Conservation (phyloP, 495 filamentous ascomycete species). For the Penicillium cosmopolitanum region DNA sequence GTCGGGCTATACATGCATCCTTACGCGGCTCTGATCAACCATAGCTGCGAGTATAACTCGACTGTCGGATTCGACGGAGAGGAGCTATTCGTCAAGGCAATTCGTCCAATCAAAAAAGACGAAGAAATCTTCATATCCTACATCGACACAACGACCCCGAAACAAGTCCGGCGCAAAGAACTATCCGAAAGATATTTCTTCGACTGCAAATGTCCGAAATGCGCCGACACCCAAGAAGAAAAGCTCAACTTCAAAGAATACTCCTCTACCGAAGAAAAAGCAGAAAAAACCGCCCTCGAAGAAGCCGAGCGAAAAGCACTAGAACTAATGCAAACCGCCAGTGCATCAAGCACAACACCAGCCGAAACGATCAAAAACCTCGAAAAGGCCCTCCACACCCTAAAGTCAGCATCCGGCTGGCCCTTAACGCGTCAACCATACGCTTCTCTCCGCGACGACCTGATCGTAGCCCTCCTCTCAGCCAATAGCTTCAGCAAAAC, state of each 20-base stretch:
- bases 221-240: conserved; percentile 36
- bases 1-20: conserved; percentile 67
- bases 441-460: conserved; percentile 41
- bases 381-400: conserved; percentile 25
- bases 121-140: conserved; percentile 73
- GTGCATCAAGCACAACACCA: conserved; percentile 18
- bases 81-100: conserved; percentile 47
- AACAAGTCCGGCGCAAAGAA: conserved; percentile 49
- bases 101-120: conserved; percentile 50
- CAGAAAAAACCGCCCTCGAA: conserved; percentile 14
- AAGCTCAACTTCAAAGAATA: conserved; percentile 9
- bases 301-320: conserved; percentile 30
- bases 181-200: conserved; percentile 67
- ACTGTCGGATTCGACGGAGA: conserved; percentile 63
- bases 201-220: conserved; percentile 63
- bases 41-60: conserved; percentile 73
- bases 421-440: conserved; percentile 46
- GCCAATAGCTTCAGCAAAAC: conserved; percentile 35
- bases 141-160: conserved; percentile 61
- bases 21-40: conserved; percentile 62
- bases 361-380: conserved; percentile 24
- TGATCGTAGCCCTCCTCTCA: conserved; percentile 38
- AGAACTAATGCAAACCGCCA: conserved; percentile 29
- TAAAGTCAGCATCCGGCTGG: conserved; percentile 31
- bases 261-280: conserved; percentile 11